These are phyloP conservation scores for Ophiostoma tasmaniense DNA, from an alignment of 2,329 filamentous ascomycete genomes.

Conservation along the genomic window DNA sequence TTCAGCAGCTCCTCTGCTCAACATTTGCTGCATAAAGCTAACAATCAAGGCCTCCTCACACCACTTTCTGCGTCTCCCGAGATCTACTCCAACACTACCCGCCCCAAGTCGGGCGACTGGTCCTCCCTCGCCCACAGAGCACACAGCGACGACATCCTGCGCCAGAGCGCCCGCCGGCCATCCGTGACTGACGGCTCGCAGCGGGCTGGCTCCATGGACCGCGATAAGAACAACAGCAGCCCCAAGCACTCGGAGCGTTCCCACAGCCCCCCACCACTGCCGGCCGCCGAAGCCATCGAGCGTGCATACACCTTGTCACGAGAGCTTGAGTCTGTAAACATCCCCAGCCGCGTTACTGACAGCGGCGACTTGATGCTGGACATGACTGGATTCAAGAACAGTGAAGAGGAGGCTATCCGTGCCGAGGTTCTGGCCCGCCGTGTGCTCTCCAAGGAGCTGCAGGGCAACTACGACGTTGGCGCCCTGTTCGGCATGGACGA, in stretches of 20 bases:
- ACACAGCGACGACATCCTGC: constrained; percentile 48
- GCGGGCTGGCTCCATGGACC: constrained; percentile 30
- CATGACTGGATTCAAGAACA: constrained; percentile 94
- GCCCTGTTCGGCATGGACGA: constrained; percentile 92
- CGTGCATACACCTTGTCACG: constrained; percentile 78
- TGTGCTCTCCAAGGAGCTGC: constrained; percentile 83
- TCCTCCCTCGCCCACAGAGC: constrained; percentile 35
- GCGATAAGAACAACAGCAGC: constrained; percentile 14
- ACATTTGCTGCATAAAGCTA: constrained; percentile 16
- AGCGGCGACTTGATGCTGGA: constrained; percentile 93
- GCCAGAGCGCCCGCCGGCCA: constrained; percentile 35
- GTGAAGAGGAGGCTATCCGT: constrained; percentile 81
- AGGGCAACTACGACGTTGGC: constrained; percentile 93
- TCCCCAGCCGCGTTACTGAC: constrained; percentile 85
- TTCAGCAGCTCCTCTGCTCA: not conserved
- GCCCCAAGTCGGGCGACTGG: constrained; percentile 45
- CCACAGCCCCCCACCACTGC: constrained; percentile 66
- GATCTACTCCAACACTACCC: constrained; percentile 31
- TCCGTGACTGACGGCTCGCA: constrained; percentile 24
- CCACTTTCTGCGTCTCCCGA: constrained; percentile 48
- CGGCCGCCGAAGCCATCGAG: constrained; percentile 66
- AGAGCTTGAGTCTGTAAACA: constrained; percentile 81
- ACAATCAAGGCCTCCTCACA: constrained; percentile 38
- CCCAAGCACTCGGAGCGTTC: constrained; percentile 47
- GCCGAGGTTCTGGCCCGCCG: constrained; percentile 91